Evolutionary conservation across 768 basidiomycete species (phyloP).

Genomic region (Serendipita indica): DNA sequence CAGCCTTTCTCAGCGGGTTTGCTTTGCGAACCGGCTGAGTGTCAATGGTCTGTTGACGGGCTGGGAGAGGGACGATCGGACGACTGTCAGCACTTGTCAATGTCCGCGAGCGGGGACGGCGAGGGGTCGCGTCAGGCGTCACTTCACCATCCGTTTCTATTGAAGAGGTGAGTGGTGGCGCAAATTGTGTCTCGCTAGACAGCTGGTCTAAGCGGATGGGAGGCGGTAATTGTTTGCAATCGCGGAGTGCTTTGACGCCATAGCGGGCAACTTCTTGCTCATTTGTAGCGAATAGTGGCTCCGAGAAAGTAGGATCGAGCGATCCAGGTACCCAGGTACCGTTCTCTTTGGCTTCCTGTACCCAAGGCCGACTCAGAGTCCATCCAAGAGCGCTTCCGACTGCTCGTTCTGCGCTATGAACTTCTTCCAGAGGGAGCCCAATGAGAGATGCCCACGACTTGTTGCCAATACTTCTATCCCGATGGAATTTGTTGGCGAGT

Average conservation of each 20-base stretch:
- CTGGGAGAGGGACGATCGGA: not conserved
- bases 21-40: not conserved
- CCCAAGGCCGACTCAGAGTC: conserved; percentile 19
- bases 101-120: not conserved
- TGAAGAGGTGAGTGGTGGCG: no score
- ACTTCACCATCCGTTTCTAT: not conserved
- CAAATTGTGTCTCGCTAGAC: no score
- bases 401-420: conserved; percentile 76
- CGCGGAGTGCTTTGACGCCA: not conserved
- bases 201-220: not conserved
- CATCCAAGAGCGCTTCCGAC: conserved; percentile 76
- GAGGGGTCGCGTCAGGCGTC: not conserved
- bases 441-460: conserved; percentile 88
- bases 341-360: not conserved
- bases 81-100: not conserved
- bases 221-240: not conserved
- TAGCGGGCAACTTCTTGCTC: not conserved
- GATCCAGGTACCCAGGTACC: not conserved
- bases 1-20: not conserved
- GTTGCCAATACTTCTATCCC: conserved; percentile 89
- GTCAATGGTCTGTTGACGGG: not conserved
- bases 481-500: conserved; percentile 80
- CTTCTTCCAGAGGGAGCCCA: conserved; percentile 73
- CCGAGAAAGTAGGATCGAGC: not conserved
- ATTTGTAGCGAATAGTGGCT: not conserved